Evolutionary conservation across 208 protist genomes (phyloP).

Genomic region (Zelonia costaricensis): DNA sequence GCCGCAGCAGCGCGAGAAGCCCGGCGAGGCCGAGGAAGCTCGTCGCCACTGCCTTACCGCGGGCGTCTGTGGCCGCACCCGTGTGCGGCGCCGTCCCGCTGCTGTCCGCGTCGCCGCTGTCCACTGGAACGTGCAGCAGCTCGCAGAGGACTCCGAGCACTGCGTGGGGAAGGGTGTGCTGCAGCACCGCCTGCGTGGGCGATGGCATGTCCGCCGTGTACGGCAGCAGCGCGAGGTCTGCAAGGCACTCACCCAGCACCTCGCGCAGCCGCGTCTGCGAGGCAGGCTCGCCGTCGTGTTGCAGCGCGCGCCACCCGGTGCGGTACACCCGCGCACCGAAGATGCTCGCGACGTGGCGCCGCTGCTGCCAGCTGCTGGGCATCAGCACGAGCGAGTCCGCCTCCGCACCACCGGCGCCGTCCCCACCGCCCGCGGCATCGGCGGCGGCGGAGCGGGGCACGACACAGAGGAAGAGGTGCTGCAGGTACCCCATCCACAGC

Average conservation of each 20-base stretch:
- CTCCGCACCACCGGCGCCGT: conserved; percentile 18
- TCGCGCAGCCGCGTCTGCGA: conserved; percentile 68
- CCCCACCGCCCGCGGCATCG: background rate
- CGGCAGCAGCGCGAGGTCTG: conserved; percentile 66
- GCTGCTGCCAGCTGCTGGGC: conserved; percentile 43
- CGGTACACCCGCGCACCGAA: conserved; percentile 34
- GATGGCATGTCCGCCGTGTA: conserved; percentile 16
- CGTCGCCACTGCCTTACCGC: conserved; percentile 17
- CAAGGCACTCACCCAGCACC: conserved; percentile 65
- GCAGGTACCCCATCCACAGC: conserved; percentile 73
- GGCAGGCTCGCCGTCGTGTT: conserved; percentile 32
- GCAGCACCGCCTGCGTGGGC: conserved; percentile 30
- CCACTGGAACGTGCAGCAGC: conserved; percentile 33
- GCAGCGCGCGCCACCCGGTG: conserved; percentile 49
- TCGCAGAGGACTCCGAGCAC: conserved; percentile 68
- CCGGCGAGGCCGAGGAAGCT: conserved; percentile 74
- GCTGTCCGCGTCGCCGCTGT: background rate
- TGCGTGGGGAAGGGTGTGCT: conserved; percentile 49
- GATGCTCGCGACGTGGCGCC: conserved; percentile 18
- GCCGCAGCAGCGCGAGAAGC: conserved; percentile 59
- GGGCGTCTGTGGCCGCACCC: background rate
- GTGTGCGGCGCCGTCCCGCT: background rate
- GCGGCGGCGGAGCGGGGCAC: conserved; percentile 41
- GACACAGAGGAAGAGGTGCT: conserved; percentile 61
- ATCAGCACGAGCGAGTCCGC: conserved; percentile 48